phyloP scores from a whole-genome alignment of 1,284 basidiomycete species.

The Papiliotrema nemorosa region DNA sequence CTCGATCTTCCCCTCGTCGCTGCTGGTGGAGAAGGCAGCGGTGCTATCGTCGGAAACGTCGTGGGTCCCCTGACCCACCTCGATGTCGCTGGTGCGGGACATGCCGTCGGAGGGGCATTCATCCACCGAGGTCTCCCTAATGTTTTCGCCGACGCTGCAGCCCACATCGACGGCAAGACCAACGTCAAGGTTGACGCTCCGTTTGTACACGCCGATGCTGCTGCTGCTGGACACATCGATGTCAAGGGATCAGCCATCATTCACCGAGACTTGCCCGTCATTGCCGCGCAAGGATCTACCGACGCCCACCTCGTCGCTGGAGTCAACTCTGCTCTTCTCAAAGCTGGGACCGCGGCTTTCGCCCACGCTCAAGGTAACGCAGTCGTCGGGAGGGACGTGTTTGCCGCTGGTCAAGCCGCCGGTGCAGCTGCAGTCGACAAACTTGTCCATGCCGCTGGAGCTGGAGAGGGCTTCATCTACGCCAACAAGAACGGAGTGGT shows the following conservation, averaged over 20 bases:
- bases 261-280: neutral
- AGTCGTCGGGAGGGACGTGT: slow-evolving; percentile 2
- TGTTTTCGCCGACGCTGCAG: neutral
- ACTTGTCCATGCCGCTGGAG: neutral
- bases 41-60: no score
- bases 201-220: neutral
- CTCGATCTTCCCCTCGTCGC: no score
- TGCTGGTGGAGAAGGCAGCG: no score
- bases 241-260: neutral
- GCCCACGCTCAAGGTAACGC: slow-evolving; percentile 1
- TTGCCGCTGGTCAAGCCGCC: neutral
- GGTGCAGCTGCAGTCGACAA: neutral
- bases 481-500: neutral
- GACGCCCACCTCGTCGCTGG: neutral
- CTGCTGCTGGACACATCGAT: neutral
- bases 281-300: neutral
- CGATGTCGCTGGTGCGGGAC: no score
- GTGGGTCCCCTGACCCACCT: no score
- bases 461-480: neutral
- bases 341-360: neutral
- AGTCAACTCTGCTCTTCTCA: neutral
- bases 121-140: slow-evolving; percentile 1
- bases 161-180: slow-evolving; percentile 3
- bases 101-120: no score
- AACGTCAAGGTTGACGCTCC: neutral